Conservation (phyloP, 495 filamentous ascomycete species). For the Aspergillus indologenus region DNA sequence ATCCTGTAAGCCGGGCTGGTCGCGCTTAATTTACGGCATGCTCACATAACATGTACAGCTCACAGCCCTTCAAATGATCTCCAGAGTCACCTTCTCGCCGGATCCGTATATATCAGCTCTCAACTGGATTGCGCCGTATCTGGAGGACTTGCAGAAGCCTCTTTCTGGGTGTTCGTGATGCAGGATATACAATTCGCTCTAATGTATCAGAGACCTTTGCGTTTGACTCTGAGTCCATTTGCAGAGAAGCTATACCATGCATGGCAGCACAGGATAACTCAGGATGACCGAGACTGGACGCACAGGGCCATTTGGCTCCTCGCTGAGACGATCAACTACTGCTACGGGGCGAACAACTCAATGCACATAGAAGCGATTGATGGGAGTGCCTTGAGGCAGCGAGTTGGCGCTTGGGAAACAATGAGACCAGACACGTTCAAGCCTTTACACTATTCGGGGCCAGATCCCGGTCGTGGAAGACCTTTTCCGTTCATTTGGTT, state of each 20-base stretch:
- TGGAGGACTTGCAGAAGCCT: slow-evolving; percentile 37
- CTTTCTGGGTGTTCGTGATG: slow-evolving; percentile 45
- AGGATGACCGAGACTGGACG: slow-evolving; percentile 40
- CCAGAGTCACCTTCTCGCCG: slow-evolving; percentile 41
- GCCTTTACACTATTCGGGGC: slow-evolving; percentile 34
- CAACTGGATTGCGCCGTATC: slow-evolving; percentile 40
- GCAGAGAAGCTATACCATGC: slow-evolving; percentile 32
- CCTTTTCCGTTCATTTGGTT: slow-evolving; percentile 41
- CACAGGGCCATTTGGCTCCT: slow-evolving; percentile 40
- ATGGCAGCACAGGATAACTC: slow-evolving; percentile 29
- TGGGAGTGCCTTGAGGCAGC: slow-evolving; percentile 25
- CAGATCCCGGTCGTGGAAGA: slow-evolving; percentile 28
- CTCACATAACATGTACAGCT: slow-evolving; percentile 17
- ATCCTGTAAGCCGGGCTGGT: slow-evolving; percentile 28
- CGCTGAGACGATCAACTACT: slow-evolving; percentile 40
- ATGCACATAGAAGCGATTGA: slow-evolving; percentile 18
- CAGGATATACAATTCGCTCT: slow-evolving; percentile 45
- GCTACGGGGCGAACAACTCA: slow-evolving; percentile 29
- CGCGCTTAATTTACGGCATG: neutral
- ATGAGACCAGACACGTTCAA: slow-evolving; percentile 31
- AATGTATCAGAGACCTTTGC: slow-evolving; percentile 37
- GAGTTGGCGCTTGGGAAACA: slow-evolving; percentile 33
- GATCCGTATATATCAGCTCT: slow-evolving; percentile 44
- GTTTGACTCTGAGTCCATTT: slow-evolving; percentile 36
- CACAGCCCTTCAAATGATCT: slow-evolving; percentile 37